These are phyloP conservation scores for Nigrospora sphaerica DNA, from an alignment of 2,329 filamentous ascomycete species.

Conservation along the genomic window DNA sequence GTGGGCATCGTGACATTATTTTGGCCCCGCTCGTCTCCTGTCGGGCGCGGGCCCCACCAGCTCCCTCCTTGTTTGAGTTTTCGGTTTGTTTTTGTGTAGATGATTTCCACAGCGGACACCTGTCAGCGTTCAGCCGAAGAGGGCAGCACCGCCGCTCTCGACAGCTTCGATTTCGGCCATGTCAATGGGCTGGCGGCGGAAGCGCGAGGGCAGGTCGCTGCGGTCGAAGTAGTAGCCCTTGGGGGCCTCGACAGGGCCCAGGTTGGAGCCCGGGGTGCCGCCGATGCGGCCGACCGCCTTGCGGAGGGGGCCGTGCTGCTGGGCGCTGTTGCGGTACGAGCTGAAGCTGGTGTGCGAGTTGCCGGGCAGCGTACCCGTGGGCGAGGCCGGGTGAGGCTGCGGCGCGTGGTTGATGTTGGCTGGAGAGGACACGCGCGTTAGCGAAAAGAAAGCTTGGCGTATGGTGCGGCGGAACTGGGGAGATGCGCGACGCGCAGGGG, in stretches of 20 bases:
- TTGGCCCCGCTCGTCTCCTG: not conserved
- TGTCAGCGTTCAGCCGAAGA: constrained; percentile 32
- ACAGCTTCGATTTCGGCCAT: constrained; percentile 89
- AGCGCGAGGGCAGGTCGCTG: constrained; percentile 77
- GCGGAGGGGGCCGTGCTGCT: constrained; percentile 70
- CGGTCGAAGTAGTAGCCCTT: constrained; percentile 81
- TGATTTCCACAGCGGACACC: not conserved
- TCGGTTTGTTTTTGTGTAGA: no score
- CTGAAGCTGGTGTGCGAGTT: constrained; percentile 58
- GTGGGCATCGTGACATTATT: no score
- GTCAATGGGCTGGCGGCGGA: constrained; percentile 68
- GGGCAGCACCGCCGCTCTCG: constrained; percentile 79
- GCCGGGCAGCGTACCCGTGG: constrained; percentile 54
- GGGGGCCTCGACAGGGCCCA: constrained; percentile 66
- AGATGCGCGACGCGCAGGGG: not conserved
- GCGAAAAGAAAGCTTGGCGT: not conserved
- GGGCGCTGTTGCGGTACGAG: constrained; percentile 69
- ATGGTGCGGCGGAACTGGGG: not conserved
- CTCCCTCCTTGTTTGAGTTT: not conserved
- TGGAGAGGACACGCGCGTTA: constrained; percentile 24
- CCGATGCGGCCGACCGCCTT: constrained; percentile 51
- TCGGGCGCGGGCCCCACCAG: not conserved
- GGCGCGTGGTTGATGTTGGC: constrained; percentile 67
- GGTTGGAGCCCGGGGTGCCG: constrained; percentile 55
- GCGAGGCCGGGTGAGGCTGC: constrained; percentile 65